Conservation (phyloP, 2,329 filamentous ascomycete genomes). For the Aspergillus versicolor region DNA sequence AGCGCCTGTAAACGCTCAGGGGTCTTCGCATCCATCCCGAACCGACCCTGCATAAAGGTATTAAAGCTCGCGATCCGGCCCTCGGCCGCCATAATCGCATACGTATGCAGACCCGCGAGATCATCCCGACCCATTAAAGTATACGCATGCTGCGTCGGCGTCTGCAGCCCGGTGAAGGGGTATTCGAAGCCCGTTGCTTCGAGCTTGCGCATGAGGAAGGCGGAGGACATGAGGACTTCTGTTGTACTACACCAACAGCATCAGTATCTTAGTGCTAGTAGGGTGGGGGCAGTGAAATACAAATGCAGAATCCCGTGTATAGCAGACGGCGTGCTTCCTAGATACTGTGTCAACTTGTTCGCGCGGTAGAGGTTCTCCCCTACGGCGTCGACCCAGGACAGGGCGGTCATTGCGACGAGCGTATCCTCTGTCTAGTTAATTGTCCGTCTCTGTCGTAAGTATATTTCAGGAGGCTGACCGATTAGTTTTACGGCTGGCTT, state of each 20-base stretch:
- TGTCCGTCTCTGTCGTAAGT: too few species aligned
- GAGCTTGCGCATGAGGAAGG: slow-evolving; percentile 38
- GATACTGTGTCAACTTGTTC: not conserved
- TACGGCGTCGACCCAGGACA: not conserved
- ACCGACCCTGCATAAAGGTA: slow-evolving; percentile 29
- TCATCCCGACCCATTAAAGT: slow-evolving; percentile 4
- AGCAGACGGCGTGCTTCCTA: not conserved
- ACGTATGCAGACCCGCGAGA: slow-evolving; percentile 33
- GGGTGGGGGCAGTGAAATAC: slow-evolving; percentile 1
- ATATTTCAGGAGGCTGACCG: not conserved
- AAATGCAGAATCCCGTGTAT: not conserved
- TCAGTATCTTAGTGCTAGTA: too few species aligned
- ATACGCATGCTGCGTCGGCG: slow-evolving; percentile 36
- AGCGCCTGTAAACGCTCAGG: not conserved
- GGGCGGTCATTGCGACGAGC: not conserved
- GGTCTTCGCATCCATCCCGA: not conserved
- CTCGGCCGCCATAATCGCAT: slow-evolving; percentile 36
- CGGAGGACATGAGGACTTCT: slow-evolving; percentile 34
- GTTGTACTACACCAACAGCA: slow-evolving; percentile 23
- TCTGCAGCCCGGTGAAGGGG: slow-evolving; percentile 34
- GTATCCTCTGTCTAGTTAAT: not conserved
- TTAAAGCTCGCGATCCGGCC: slow-evolving; percentile 43
- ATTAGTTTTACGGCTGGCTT: not conserved
- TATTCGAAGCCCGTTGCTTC: slow-evolving; percentile 35
- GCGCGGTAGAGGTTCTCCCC: not conserved